Evolutionary conservation across 495 filamentous ascomycete genomes (phyloP).

Genomic region (Neurospora sp.): DNA sequence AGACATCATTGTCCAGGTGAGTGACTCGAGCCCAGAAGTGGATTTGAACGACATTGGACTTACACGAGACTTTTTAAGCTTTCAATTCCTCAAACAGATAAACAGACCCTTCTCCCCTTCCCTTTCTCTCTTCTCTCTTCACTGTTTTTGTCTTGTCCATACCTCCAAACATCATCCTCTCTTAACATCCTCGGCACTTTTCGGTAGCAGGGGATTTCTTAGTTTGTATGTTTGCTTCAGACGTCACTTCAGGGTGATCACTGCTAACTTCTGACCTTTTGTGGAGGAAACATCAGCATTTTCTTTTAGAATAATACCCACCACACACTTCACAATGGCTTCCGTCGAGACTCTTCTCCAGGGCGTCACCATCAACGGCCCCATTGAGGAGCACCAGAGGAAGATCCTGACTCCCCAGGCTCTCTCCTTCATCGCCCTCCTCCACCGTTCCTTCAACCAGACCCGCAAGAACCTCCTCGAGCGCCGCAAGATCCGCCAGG

Average conservation of each 20-base stretch:
- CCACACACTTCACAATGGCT: slow-evolving; percentile 45
- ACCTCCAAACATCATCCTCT: neutral
- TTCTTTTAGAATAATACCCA: neutral
- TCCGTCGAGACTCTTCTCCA: slow-evolving; percentile 66
- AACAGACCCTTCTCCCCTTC: neutral
- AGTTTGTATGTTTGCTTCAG: neutral
- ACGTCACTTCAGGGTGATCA: neutral
- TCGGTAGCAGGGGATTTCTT: neutral
- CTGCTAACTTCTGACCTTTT: neutral
- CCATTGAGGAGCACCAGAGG: slow-evolving; percentile 64
- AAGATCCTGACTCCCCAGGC: slow-evolving; percentile 91
- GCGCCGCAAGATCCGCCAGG: slow-evolving; percentile 77
- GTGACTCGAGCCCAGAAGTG: neutral
- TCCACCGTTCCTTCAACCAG: slow-evolving; percentile 88
- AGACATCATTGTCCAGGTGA: neutral
- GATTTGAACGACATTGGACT: neutral
- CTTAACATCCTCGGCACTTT: slow-evolving; percentile 5
- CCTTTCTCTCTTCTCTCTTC: neutral
- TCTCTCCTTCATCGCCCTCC: slow-evolving; percentile 82
- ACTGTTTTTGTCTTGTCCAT: neutral
- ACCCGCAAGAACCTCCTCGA: slow-evolving; percentile 85
- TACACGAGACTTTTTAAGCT: neutral
- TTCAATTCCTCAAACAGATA: neutral
- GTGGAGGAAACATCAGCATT: neutral
- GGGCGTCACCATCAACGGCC: slow-evolving; percentile 77